Percentiles rank a stretch among this genome's conserved stretches.
Conservation (phyloP, 441 rosid species). For the Omphalea diandra region DNA sequence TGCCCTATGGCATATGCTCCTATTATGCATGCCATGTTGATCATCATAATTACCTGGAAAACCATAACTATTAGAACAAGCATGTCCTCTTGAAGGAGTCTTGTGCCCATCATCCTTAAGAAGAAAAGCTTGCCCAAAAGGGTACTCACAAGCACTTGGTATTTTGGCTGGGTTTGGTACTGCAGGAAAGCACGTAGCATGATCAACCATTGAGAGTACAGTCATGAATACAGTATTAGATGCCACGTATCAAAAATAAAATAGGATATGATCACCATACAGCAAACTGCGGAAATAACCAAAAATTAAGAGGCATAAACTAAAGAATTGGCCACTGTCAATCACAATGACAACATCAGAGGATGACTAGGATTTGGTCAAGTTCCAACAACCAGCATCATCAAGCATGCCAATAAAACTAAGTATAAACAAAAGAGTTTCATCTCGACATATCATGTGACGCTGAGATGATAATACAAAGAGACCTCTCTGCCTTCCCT, state of each 20-base stretch:
- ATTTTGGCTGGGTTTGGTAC: constrained; percentile 25
- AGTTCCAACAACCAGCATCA: constrained; percentile 3
- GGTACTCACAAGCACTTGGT: constrained; percentile 18
- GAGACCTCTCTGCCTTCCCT: too few relatives aligned
- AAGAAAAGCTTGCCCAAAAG: constrained; percentile 17
- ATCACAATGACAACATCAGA: neutral
- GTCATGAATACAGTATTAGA: neutral
- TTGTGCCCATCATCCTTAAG: constrained; percentile 14
- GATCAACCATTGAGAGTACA: too few relatives aligned
- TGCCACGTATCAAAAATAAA: neutral
- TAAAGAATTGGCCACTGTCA: neutral
- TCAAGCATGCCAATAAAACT: neutral
- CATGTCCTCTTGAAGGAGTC: constrained; percentile 18
- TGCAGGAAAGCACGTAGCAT: constrained; percentile 24
- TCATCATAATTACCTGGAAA: constrained; percentile 1
- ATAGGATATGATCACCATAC: neutral
- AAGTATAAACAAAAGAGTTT: neutral
- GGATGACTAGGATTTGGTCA: neutral
- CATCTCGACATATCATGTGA: neutral
- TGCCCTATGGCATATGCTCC: constrained; percentile 12
- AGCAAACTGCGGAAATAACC: neutral
- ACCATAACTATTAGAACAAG: constrained; percentile 8
- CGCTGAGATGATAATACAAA: too few relatives aligned
- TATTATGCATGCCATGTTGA: constrained; percentile 19
- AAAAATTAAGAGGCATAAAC: neutral